A percentile compares a stretch with the other conserved stretches of the same genome.
These are phyloP conservation scores for Dothideomycetes sp. DNA, from an alignment of 2,329 filamentous ascomycete genomes.

Conservation along the genomic window DNA sequence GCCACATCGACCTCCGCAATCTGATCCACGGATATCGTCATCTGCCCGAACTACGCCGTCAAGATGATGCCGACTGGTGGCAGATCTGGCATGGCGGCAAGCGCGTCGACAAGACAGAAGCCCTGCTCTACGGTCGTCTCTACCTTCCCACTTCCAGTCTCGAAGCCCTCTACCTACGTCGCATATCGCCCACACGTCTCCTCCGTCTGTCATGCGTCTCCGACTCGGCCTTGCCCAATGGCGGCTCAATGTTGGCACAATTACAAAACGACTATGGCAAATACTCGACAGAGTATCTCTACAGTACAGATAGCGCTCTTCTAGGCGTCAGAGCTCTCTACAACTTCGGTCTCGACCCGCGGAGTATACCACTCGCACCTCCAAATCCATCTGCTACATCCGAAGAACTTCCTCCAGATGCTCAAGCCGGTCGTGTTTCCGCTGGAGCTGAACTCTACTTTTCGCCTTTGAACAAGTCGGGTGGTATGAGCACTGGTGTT, in stretches of 20 bases:
- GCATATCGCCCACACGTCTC: slow-evolving; percentile 67
- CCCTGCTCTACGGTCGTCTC: slow-evolving; percentile 64
- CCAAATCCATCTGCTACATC: not conserved
- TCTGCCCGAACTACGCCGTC: slow-evolving; percentile 52
- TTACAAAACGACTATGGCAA: slow-evolving; percentile 76
- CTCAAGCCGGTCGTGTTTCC: slow-evolving; percentile 71
- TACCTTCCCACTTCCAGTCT: slow-evolving; percentile 78
- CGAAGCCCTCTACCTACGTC: slow-evolving; percentile 72
- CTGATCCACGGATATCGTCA: slow-evolving; percentile 77
- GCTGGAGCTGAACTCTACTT: slow-evolving; percentile 93
- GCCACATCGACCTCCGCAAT: slow-evolving; percentile 62
- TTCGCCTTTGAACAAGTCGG: slow-evolving; percentile 85
- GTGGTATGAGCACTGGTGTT: slow-evolving; percentile 77
- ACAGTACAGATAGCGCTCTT: slow-evolving; percentile 83
- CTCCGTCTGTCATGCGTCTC: slow-evolving; percentile 72
- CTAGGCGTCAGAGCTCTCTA: slow-evolving; percentile 82
- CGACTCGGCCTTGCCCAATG: slow-evolving; percentile 58
- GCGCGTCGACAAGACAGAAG: slow-evolving; percentile 41
- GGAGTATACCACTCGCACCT: slow-evolving; percentile 16
- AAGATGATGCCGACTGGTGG: slow-evolving; percentile 41
- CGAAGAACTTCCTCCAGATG: slow-evolving; percentile 31
- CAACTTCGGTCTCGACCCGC: slow-evolving; percentile 75
- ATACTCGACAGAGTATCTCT: slow-evolving; percentile 81
- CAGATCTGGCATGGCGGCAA: slow-evolving; percentile 42
- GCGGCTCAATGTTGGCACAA: slow-evolving; percentile 62